These are phyloP conservation scores for Nicotiana knightiana DNA, from an alignment of 257 asterid genomes.

Conservation along the genomic window DNA sequence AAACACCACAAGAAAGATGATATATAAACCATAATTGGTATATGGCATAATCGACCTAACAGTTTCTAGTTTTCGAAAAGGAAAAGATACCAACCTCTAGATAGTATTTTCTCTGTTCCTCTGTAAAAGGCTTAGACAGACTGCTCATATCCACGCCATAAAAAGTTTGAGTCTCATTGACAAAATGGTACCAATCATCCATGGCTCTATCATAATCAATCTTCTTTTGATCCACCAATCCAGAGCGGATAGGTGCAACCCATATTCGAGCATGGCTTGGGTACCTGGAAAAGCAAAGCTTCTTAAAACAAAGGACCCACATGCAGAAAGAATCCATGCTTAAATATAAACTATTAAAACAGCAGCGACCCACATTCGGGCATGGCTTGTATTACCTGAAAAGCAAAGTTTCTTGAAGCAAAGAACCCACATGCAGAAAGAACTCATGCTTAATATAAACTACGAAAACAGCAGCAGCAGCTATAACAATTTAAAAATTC, in stretches of 20 bases:
- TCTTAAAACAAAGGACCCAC: not conserved
- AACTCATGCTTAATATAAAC: too few relatives aligned
- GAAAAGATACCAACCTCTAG: constrained; percentile 52
- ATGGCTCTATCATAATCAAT: constrained; percentile 57
- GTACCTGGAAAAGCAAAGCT: constrained; percentile 52
- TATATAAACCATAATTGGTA: not conserved
- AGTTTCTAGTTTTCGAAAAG: not conserved
- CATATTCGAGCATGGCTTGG: constrained; percentile 99
- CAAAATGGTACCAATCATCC: constrained; percentile 70
- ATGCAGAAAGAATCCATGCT: not conserved
- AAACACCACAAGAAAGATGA: not conserved
- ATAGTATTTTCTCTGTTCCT: constrained; percentile 76
- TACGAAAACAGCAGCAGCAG: too few relatives aligned
- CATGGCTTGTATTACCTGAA: too few relatives aligned
- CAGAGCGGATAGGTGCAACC: constrained; percentile 83
- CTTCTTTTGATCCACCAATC: constrained; percentile 59
- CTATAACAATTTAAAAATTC: too few relatives aligned
- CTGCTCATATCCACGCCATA: constrained; percentile 92
- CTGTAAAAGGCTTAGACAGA: constrained; percentile 59
- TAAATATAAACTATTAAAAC: not conserved
- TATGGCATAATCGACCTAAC: not conserved
- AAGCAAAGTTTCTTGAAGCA: too few relatives aligned
- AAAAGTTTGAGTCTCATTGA: constrained; percentile 47
- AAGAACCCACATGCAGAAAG: too few relatives aligned
- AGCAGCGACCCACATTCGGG: not conserved